Base-by-base conservation (phyloP, 208 protist species). In the Crithidia bombi region DNA sequence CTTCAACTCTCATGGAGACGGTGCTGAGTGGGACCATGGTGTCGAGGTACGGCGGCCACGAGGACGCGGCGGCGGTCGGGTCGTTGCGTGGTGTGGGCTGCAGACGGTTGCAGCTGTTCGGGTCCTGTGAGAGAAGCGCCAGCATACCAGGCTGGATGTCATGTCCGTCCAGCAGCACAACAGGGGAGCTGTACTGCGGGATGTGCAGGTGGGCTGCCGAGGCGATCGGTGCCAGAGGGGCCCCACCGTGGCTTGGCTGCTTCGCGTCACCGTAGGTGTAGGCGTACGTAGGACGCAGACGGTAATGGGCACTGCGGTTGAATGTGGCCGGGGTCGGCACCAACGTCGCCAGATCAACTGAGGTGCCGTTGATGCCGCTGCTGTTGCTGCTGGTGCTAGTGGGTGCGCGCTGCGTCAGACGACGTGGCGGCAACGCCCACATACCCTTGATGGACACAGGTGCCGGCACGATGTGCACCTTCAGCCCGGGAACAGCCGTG, bases 11-110 rank as follows among this genome's bases (percentile, higher is more conserved):
- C 47, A 83, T 64, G 19, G 47, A 30, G 25, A 83, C 43, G 12
- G 70, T 66, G 69, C 86, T 92, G 61, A 92, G 67, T 25, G 86
- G 64, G 41, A 87, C 49, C 78, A 89, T 87, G 26, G 83, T 89
- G 64, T 92, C 83, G 19, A 92, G 65, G 46, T 63, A 59, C 17
- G 0, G 12, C 33, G 61, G 50, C 35, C 51, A 61, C 5, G 79
- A 71, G 5, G 80, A 25, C 9, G 66, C 58, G 2, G 67, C 44
- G 36, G 26, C 52, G 30, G 47, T 75, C 41, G 70, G 55, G 55
- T 65, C 75, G 41, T 36, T 58, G 28, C 47, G 52, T 1, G 65
- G 66, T 4, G 73, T 35, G 14, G 49, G 66, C 67, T 92, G 83
- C 23, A 52, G 33, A 19, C 86, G 78, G 21, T 64, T 63, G 72